Base-by-base conservation (phyloP, 805 yeast genomes). In the Sungouiozyma ichnusensis region DNA sequence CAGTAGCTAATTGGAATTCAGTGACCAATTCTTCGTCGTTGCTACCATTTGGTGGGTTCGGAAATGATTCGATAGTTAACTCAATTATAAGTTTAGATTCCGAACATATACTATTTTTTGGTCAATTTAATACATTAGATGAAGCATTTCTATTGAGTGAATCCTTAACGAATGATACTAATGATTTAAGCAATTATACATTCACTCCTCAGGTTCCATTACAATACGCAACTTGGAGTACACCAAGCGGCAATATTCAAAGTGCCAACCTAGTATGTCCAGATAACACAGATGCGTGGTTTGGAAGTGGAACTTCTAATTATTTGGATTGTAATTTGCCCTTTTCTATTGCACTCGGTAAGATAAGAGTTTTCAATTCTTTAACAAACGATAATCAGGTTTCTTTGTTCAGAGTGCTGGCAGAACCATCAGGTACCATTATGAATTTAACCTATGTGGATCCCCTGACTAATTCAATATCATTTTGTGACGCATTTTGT, bases 371-470 rank as follows among this genome's bases (percentile, higher is more conserved):
- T 3, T 83, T 76, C 58, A 78, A 85, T 47, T 76, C 90, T 0
- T 57, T 57, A 4, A 55, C 63, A 6, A 64, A 66, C 8, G 67
- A 65, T 32, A 62, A 66, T 20, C 68, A 71, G 40, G 72, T 78
- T 4, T 69, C 79, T 38, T 45, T 71, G 6, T 92, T 88, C 58
- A 72, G 96, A 53, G 66, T 92, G 5, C 65, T 81, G 33, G 79
- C 95, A 0, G 64, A 72, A 41, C 97, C 97, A 1, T 72, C 87
- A 11, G 73, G 79, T 50, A 85, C 97, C 49, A 90, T 90, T 47
- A 84, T 92, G 95, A 92, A 92, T 58, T 60, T 92, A 48, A 77
- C 94, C 0, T 92, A 87, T 54, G 66, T 83, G 17, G 90, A 90
- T 55, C 94, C 95, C 2, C 46, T 56, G 0, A 72, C 85, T 2